Conservation (phyloP, 257 asterid genomes). For the Solanum piurae region DNA sequence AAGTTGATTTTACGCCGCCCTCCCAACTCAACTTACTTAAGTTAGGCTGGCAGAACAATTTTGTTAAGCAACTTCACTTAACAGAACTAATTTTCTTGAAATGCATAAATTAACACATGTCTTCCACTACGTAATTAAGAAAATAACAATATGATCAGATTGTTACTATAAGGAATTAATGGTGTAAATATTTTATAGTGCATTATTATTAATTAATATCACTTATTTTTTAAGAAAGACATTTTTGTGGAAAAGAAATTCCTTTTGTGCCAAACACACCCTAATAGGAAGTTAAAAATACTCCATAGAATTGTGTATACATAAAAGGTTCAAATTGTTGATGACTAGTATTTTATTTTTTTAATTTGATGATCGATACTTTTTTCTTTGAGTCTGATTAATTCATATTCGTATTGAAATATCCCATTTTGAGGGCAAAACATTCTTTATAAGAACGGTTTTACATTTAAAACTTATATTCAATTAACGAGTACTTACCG, state of each 20-base stretch:
- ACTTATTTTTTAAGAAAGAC: neutral
- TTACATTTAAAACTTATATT: too few species aligned
- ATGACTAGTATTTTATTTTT: neutral
- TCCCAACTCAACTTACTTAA: neutral
- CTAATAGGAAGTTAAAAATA: neutral
- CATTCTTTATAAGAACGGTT: too few species aligned
- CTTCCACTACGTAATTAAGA: neutral
- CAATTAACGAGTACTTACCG: too few species aligned
- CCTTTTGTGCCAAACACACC: neutral
- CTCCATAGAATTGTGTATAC: neutral
- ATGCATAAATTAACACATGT: neutral
- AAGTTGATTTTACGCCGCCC: neutral
- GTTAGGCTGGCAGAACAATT: neutral
- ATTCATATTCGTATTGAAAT: fast-evolving
- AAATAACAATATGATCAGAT: neutral
- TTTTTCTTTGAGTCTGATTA: neutral
- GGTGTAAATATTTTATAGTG: neutral
- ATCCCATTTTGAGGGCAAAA: neutral
- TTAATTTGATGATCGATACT: fast-evolving
- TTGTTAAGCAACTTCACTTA: neutral
- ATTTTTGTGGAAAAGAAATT: neutral
- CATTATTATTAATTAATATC: neutral
- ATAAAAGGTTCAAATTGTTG: neutral
- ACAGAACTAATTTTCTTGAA: neutral
- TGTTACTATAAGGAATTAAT: neutral